A percentile compares a stretch with the other conserved stretches of the same genome.
phyloP scores from a whole-genome alignment of 73 alveolate genomes.

The Effrenium voratum region DNA sequence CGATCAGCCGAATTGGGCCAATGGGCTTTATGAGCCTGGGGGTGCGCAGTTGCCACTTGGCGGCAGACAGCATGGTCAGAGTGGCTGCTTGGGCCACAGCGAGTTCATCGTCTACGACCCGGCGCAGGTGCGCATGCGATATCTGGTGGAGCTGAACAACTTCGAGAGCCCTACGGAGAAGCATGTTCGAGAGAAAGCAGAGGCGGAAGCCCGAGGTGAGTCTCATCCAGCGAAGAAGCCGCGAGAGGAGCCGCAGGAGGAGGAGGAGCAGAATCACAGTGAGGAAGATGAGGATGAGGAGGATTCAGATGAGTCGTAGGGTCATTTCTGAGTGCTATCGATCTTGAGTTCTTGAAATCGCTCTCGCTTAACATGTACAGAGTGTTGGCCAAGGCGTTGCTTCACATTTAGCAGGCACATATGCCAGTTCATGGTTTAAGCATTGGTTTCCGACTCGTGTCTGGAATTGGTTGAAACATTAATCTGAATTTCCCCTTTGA shows the following conservation, averaged over 20 bases:
- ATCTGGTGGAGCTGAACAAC: constrained; percentile 78
- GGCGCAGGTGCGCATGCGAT: constrained; percentile 86
- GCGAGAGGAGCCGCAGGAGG: constrained; percentile 30
- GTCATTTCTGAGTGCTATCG: neutral
- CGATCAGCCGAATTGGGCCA: constrained; percentile 30
- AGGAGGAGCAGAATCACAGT: neutral
- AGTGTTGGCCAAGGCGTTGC: neutral
- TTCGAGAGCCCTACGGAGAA: constrained; percentile 85
- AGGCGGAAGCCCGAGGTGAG: constrained; percentile 73
- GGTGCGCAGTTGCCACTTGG: constrained; percentile 68
- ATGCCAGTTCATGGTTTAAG: neutral
- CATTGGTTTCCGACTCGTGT: neutral
- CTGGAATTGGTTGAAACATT: no score
- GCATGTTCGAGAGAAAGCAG: constrained; percentile 56
- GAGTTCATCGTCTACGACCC: constrained; percentile 92
- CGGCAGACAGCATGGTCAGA: neutral
- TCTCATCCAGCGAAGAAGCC: constrained; percentile 66
- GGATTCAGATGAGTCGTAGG: constrained; percentile 76
- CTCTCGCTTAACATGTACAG: constrained; percentile 47
- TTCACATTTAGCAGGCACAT: neutral
- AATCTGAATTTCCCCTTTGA: neutral
- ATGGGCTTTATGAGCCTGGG: constrained; percentile 45
- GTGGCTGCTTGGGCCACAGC: constrained; percentile 68
- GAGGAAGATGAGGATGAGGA: neutral
- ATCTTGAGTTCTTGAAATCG: constrained; percentile 19